Conservation (phyloP, 148 eudicot species). For the Mesembryanthemum crystallinum region DNA sequence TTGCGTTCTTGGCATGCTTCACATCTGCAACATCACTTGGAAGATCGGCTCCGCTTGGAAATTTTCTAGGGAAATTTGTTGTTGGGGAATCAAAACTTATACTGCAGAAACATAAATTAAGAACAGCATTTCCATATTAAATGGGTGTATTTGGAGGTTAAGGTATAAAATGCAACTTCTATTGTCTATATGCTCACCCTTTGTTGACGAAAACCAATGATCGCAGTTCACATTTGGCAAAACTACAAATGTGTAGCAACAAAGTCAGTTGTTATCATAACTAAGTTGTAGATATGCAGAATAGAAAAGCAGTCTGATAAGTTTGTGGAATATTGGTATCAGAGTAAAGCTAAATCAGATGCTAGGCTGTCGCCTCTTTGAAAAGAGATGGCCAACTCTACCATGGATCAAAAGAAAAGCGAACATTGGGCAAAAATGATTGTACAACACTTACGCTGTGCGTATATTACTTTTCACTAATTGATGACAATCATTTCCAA, state of each 20-base stretch:
- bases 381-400: background rate
- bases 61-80: slow-evolving; percentile 55
- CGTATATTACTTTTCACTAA: slow-evolving; percentile 53
- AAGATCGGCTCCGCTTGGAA: slow-evolving; percentile 50
- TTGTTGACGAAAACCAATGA: slow-evolving; percentile 69
- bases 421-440: background rate
- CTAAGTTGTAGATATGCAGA: background rate
- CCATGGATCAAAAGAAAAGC: background rate
- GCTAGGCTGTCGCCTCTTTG: background rate
- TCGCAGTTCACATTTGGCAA: slow-evolving; percentile 85
- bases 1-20: slow-evolving; percentile 15
- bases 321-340: background rate
- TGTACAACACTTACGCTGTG: slow-evolving; percentile 50
- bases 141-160: background rate
- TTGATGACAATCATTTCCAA: slow-evolving; percentile 82
- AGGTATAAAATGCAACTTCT: background rate
- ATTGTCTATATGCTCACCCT: slow-evolving; percentile 38
- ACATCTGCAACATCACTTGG: slow-evolving; percentile 44
- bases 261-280: slow-evolving; percentile 12
- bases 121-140: background rate
- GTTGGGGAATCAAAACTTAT: slow-evolving; percentile 39
- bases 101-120: slow-evolving; percentile 30
- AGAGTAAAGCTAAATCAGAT: background rate
- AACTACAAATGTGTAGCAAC: slow-evolving; percentile 42
- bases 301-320: background rate